phyloP scores from a whole-genome alignment of 139 green algal genomes.

The Tetraselmis chui region DNA sequence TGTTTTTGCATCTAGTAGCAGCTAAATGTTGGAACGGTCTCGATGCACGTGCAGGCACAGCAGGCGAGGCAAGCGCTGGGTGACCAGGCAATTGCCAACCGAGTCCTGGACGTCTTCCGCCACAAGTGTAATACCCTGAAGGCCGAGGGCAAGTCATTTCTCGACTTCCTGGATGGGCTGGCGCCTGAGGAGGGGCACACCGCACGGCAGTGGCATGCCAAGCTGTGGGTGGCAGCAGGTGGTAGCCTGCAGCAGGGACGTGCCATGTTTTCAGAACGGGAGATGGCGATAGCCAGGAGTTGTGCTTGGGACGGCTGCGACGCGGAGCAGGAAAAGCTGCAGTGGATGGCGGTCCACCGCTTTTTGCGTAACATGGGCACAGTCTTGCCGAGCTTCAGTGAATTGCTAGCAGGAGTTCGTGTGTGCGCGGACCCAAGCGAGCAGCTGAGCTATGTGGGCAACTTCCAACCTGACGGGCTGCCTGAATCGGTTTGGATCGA shows the following conservation, averaged over 20 bases:
- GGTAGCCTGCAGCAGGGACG: not conserved
- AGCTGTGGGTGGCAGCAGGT: not conserved
- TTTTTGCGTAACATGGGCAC: not conserved
- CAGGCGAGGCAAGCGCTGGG: not conserved
- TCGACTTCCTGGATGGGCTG: not conserved
- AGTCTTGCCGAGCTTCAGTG: not conserved
- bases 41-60: not conserved
- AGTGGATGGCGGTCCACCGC: not conserved
- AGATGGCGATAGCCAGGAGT: not conserved
- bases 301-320: not conserved
- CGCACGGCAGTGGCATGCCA: not conserved
- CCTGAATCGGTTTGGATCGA: not conserved
- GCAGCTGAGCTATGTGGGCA: not conserved
- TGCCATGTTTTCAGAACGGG: not conserved
- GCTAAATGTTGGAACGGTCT: too few relatives aligned
- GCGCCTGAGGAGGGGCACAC: not conserved
- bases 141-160: not conserved
- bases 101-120: not conserved
- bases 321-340: not conserved
- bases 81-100: not conserved
- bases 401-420: not conserved
- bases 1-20: too few relatives aligned
- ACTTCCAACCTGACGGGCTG: not conserved
- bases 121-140: not conserved
- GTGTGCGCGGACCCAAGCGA: not conserved